Conservation (phyloP, 257 asterid genomes). For the Fraxinus cuspidata region DNA sequence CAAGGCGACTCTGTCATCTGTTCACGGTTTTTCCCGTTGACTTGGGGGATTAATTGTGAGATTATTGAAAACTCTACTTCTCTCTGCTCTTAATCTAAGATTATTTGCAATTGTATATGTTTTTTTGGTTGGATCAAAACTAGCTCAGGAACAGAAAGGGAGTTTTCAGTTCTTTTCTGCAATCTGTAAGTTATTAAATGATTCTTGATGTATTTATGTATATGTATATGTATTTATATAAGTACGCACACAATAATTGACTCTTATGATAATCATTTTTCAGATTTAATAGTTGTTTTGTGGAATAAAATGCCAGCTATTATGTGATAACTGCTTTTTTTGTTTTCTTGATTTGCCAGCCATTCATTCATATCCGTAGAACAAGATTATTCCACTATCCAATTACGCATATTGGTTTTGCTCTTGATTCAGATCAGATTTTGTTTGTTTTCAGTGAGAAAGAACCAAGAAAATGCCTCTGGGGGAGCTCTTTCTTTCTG, state of each 20-base stretch:
- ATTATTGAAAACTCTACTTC: neutral
- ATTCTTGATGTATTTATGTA: neutral
- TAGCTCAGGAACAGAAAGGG: neutral
- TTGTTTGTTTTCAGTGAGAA: neutral
- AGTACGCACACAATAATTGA: neutral
- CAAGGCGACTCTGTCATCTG: neutral
- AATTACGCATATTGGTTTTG: neutral
- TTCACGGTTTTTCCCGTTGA: neutral
- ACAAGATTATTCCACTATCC: neutral
- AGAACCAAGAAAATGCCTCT: slow-evolving; percentile 42
- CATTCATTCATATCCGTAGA: neutral
- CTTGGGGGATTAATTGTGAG: neutral
- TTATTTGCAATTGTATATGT: neutral
- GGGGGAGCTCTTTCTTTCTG: slow-evolving; percentile 65
- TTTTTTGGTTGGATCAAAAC: neutral
- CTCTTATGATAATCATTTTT: neutral
- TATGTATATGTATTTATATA: neutral
- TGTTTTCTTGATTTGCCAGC: neutral
- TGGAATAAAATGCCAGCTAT: neutral
- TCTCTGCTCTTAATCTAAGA: neutral
- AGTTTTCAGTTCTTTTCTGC: neutral
- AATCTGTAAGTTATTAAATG: neutral
- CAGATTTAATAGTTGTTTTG: neutral
- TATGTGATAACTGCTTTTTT: neutral
- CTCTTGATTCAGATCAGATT: slow-evolving; percentile 19